These are phyloP conservation scores for Favolaschia claudopus DNA, from an alignment of 768 basidiomycete species.

Conservation along the genomic window DNA sequence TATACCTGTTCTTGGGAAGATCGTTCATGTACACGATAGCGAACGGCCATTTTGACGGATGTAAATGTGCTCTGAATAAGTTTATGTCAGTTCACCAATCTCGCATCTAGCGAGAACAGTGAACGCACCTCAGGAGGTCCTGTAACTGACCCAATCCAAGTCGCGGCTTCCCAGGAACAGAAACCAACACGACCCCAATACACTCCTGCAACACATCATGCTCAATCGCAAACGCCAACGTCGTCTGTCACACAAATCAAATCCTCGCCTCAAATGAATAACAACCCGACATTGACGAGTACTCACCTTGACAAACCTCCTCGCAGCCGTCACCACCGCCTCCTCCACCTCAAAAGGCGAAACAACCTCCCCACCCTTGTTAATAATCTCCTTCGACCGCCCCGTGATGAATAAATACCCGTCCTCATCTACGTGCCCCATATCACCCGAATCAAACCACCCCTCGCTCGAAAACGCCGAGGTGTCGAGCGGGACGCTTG, in stretches of 20 bases:
- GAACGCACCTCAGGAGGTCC: constrained; percentile 47
- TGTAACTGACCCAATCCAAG: constrained; percentile 51
- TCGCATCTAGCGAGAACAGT: too few relatives aligned
- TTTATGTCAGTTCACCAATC: too few relatives aligned
- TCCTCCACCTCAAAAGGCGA: constrained; percentile 70
- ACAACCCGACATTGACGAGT: not conserved
- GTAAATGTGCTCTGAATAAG: constrained; percentile 45
- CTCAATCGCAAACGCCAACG: constrained; percentile 52
- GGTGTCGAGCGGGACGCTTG: constrained; percentile 49
- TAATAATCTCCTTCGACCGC: constrained; percentile 66
- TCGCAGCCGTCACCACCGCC: constrained; percentile 53
- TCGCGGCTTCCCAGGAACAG: constrained; percentile 40
- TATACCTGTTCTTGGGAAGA: constrained; percentile 53
- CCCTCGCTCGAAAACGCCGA: constrained; percentile 57
- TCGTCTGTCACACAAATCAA: constrained; percentile 34
- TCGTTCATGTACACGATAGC: constrained; percentile 54
- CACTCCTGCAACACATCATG: constrained; percentile 57
- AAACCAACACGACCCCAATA: constrained; percentile 53
- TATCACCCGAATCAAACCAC: constrained; percentile 62
- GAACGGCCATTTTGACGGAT: constrained; percentile 58
- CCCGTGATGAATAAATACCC: constrained; percentile 63
- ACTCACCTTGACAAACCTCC: constrained; percentile 46
- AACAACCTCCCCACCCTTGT: constrained; percentile 67
- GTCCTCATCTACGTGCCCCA: constrained; percentile 55
- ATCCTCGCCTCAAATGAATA: not conserved